Evolutionary conservation across 108 stramenopile species (phyloP).

Genomic region (Cylindrotheca closterium): DNA sequence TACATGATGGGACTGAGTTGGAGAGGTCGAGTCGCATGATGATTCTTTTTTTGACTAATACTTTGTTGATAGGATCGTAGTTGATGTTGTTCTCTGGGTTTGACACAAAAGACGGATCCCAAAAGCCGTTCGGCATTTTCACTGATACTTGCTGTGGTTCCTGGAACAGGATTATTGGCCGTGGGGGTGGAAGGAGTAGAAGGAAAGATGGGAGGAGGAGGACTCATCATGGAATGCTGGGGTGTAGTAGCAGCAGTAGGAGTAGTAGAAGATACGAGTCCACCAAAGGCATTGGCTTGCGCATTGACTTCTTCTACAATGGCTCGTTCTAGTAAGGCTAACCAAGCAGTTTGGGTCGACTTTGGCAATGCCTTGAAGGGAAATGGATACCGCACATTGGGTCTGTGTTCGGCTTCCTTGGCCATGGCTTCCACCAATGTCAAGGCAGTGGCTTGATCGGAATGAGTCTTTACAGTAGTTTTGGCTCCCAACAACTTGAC

Average conservation of each 20-base stretch:
- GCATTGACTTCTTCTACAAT: not conserved
- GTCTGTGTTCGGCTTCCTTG: slow-evolving; percentile 61
- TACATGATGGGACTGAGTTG: slow-evolving; percentile 39
- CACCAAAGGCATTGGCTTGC: not conserved
- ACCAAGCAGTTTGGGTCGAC: slow-evolving; percentile 38
- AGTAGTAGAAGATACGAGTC: not conserved
- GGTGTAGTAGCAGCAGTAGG: not conserved
- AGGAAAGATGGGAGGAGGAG: not conserved
- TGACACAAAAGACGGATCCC: slow-evolving; percentile 36
- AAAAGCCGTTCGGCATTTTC: slow-evolving; percentile 33
- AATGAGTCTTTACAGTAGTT: not conserved
- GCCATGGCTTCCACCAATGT: slow-evolving; percentile 73
- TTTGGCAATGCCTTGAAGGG: slow-evolving; percentile 60
- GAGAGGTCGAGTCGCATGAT: slow-evolving; percentile 22
- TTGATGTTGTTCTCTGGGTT: slow-evolving; percentile 32
- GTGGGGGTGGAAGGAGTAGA: not conserved
- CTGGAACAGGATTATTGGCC: not conserved
- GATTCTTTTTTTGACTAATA: slow-evolving; percentile 17
- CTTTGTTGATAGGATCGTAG: slow-evolving; percentile 24
- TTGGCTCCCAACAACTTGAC: slow-evolving; percentile 61
- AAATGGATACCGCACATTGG: slow-evolving; percentile 64
- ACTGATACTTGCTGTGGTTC: too few relatives aligned
- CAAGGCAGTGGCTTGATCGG: slow-evolving; percentile 21
- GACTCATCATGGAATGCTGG: not conserved
- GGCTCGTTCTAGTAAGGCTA: slow-evolving; percentile 34